phyloP scores from a whole-genome alignment of 108 stramenopile genomes.

The Nannochloropsis salina region DNA sequence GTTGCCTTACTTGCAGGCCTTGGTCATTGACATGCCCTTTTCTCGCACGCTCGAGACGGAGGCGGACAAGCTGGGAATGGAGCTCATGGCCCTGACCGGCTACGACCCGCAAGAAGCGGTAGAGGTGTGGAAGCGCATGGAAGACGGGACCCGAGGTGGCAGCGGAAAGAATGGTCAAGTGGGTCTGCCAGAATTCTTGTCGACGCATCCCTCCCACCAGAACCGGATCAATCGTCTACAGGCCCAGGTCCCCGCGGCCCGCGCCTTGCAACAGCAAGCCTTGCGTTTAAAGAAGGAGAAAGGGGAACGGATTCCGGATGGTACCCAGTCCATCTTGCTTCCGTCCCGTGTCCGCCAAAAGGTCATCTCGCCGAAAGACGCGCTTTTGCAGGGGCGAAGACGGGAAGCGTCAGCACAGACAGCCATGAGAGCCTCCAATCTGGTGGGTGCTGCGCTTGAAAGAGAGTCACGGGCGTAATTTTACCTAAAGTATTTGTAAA shows the following conservation, averaged over 20 bases:
- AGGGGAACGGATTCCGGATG: conserved; percentile 8
- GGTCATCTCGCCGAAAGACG: neutral
- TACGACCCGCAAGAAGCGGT: neutral
- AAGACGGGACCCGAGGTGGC: neutral
- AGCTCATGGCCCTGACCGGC: neutral
- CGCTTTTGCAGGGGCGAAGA: neutral
- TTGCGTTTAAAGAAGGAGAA: neutral
- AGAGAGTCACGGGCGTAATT: no score
- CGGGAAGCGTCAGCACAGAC: neutral
- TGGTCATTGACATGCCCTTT: neutral
- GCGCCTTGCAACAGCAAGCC: neutral
- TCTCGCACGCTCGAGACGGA: neutral
- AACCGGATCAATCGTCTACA: neutral
- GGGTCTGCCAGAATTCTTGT: neutral
- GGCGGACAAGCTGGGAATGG: neutral
- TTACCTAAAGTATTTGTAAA: no score
- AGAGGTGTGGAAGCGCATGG: conserved; percentile 12
- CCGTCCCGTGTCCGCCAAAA: neutral
- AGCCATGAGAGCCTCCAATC: neutral
- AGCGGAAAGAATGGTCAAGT: neutral
- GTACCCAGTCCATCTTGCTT: neutral
- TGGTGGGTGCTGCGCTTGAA: no score
- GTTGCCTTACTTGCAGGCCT: neutral
- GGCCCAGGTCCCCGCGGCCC: neutral
- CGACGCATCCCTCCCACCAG: neutral